A percentile compares a stretch with the other conserved stretches of the same genome.
These are phyloP conservation scores for Adenanthera pavonina DNA, from an alignment of 306 rosid species.

Conservation along the genomic window DNA sequence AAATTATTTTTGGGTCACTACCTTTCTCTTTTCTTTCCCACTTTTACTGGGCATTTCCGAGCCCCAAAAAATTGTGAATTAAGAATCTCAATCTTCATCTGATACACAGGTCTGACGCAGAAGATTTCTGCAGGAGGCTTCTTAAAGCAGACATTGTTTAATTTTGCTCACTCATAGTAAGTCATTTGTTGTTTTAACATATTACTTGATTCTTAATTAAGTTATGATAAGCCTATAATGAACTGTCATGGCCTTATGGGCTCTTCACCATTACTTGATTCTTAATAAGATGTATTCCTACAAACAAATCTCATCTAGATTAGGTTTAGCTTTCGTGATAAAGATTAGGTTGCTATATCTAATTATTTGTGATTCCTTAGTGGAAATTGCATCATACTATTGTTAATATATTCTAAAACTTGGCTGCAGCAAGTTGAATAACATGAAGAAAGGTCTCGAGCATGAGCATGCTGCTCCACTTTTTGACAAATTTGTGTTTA, in stretches of 20 bases:
- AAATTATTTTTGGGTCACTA: not conserved
- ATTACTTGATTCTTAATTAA: not conserved
- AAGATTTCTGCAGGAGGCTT: constrained; percentile 81
- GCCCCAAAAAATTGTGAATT: not conserved
- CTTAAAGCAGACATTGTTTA: constrained; percentile 70
- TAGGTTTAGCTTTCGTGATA: not conserved
- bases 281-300: not conserved
- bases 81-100: constrained; percentile 26
- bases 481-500: constrained; percentile 79
- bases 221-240: not conserved
- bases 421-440: constrained; percentile 68
- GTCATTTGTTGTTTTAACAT: constrained; percentile 39
- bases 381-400: constrained; percentile 31
- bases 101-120: constrained; percentile 79
- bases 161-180: constrained; percentile 78
- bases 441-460: constrained; percentile 70
- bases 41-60: not conserved
- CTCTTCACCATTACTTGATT: constrained; percentile 1
- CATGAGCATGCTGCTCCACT: constrained; percentile 72
- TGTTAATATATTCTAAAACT: constrained; percentile 28
- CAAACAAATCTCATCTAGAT: constrained; percentile 16
- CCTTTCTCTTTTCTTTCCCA: not conserved
- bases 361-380: constrained; percentile 22
- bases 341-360: not conserved
- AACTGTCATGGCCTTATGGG: constrained; percentile 6